These are phyloP conservation scores for Kwoniella sp. DNA, from an alignment of 768 basidiomycete genomes.

Conservation along the genomic window DNA sequence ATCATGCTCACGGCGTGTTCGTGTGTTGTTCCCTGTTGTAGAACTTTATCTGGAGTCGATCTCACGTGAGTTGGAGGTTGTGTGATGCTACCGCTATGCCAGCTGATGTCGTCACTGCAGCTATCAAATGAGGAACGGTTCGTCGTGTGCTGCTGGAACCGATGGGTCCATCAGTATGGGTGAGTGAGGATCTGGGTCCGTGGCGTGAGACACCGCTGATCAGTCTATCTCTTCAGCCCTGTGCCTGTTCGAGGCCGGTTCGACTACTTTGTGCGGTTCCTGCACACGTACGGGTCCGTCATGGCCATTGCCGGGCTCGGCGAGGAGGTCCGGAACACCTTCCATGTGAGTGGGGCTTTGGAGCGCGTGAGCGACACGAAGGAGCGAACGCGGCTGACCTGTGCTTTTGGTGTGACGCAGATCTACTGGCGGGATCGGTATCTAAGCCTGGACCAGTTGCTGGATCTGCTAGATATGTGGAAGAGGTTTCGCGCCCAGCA, in stretches of 20 bases:
- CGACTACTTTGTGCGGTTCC: conserved; percentile 6
- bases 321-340: conserved; percentile 4
- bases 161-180: conserved; percentile 29
- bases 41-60: conserved; percentile 17
- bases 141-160: conserved; percentile 20
- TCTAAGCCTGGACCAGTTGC: no score
- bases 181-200: conserved; percentile 1
- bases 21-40: not conserved
- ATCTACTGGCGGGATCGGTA: not conserved
- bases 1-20: not conserved
- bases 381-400: no score
- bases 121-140: conserved; percentile 16
- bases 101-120: conserved; percentile 4
- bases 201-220: not conserved
- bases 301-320: conserved; percentile 17
- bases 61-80: conserved; percentile 17
- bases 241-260: conserved; percentile 1
- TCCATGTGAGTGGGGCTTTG: conserved; percentile 17
- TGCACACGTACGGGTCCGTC: conserved; percentile 21
- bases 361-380: no score
- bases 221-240: conserved; percentile 4
- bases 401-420: no score
- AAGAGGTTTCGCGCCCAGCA: no score
- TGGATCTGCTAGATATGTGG: no score
- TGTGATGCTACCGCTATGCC: not conserved